These are phyloP conservation scores for Clonostachys sp. DNA, from an alignment of 2,329 filamentous ascomycete species.

Conservation along the genomic window DNA sequence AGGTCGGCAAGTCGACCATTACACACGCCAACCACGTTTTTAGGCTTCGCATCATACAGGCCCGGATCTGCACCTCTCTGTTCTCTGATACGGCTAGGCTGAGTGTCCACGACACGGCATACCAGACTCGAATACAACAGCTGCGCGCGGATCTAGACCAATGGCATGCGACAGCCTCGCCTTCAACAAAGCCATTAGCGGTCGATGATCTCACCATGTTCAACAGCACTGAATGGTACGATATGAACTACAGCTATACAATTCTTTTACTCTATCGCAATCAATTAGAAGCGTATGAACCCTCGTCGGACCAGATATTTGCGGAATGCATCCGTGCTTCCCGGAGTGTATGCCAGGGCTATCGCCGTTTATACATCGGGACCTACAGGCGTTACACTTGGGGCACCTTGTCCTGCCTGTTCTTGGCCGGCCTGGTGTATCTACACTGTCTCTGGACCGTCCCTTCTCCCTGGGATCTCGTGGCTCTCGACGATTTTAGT, in stretches of 20 bases:
- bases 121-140: background rate
- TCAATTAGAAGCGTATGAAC: constrained; percentile 7
- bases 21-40: background rate
- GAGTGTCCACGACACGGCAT: background rate
- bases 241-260: background rate
- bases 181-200: too few species aligned
- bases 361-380: constrained; percentile 5
- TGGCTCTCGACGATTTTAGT: constrained; percentile 10
- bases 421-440: background rate
- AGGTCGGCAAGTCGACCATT: background rate
- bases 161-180: constrained; percentile 2
- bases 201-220: constrained; percentile 1
- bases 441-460: constrained; percentile 24
- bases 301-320: constrained; percentile 10
- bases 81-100: background rate
- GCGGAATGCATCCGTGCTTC: constrained; percentile 10
- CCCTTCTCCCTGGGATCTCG: constrained; percentile 6
- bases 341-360: constrained; percentile 6
- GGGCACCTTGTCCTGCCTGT: background rate
- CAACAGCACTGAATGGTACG: constrained; percentile 10
- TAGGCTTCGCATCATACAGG: background rate
- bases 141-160: background rate
- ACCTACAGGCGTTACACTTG: background rate
- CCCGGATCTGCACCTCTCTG: background rate
- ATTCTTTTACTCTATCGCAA: background rate